Evolutionary conservation across 352 stramenopile genomes (phyloP), one percentile per base, ranked within the genome.

Genomic region (Phytophthora syringae): DNA sequence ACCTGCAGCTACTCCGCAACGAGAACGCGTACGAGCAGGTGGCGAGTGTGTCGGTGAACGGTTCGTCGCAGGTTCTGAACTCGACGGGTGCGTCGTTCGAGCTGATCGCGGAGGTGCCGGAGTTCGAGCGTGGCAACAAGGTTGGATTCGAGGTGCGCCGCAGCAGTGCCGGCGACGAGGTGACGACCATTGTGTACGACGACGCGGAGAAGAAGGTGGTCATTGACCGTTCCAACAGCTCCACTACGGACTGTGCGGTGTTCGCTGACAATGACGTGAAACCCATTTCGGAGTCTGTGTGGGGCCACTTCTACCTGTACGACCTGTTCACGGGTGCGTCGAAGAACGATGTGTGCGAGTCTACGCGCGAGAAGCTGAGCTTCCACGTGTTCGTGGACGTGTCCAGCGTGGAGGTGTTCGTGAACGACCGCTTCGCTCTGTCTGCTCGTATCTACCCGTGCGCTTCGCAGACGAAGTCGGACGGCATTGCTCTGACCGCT

Each of bases 311-410:
- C 64, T 77, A 88, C 63, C 68, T 86, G 44, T 88, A 85, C 67
- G 76, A 86, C 59, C 28, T 76, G n/a, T 80, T 82, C 27, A 67
- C 52, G 13, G 62, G 70, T 53, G 52, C 51, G 34, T 40, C 43
- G 9, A 52, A 64, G 21, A 65, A 27, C 11, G 58, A 70, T 43
- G 48, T 69, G 47, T 90, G 79, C 56, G 61, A 74, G 44, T 53
- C 72, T 13, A 59, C 55, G 21, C 72, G 70, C 22, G 81, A 90
- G 67, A 80, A 64, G 49, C 64, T 90, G 42, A 72, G 50, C 28
- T 87, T 90, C 67, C 77, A 72, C 62, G 59, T 90, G 43, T 90
- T 86, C 53, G 82, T 88, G 34, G 82, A 90, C 60, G 82, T 90
- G 40, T 88, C 82, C n/a, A 80, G 74, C 25, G 69, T 88, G n/a